Evolutionary conservation across 805 yeast species (phyloP).

Genomic region (Spathaspora hagerdaliae): DNA sequence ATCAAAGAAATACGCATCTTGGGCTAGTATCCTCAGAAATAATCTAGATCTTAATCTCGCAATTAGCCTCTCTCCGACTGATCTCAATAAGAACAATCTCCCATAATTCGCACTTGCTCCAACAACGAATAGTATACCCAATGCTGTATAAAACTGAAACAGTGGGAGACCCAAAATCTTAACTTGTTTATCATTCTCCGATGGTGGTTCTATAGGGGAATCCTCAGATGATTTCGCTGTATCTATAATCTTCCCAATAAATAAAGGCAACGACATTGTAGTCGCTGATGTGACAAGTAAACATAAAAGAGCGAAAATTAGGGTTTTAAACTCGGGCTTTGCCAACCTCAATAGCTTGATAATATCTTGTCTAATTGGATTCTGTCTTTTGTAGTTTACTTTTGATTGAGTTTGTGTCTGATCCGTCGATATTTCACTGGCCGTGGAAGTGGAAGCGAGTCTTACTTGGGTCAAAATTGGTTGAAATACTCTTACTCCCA

Average conservation of each 20-base stretch:
- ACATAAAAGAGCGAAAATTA: constrained; percentile 54
- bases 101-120: constrained; percentile 83
- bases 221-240: constrained; percentile 40
- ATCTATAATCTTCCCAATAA: constrained; percentile 85
- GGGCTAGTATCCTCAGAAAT: constrained; percentile 71
- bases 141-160: constrained; percentile 56
- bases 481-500: background rate
- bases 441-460: background rate
- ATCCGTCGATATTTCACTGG: background rate
- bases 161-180: constrained; percentile 53
- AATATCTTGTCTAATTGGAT: constrained; percentile 13
- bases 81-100: constrained; percentile 67
- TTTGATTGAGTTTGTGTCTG: background rate
- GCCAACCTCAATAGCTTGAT: constrained; percentile 20
- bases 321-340: constrained; percentile 49
- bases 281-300: constrained; percentile 71
- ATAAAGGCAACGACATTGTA: constrained; percentile 74
- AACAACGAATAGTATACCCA: constrained; percentile 58
- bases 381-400: background rate
- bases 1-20: constrained; percentile 88
- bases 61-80: constrained; percentile 83
- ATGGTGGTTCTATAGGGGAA: background rate
- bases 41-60: constrained; percentile 78
- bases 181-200: constrained; percentile 3
- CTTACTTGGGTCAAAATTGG: background rate